A percentile compares a stretch with the other conserved stretches of the same genome.
These are phyloP conservation scores for Murraya koenigii DNA, from an alignment of 345 rosid genomes.

Conservation along the genomic window DNA sequence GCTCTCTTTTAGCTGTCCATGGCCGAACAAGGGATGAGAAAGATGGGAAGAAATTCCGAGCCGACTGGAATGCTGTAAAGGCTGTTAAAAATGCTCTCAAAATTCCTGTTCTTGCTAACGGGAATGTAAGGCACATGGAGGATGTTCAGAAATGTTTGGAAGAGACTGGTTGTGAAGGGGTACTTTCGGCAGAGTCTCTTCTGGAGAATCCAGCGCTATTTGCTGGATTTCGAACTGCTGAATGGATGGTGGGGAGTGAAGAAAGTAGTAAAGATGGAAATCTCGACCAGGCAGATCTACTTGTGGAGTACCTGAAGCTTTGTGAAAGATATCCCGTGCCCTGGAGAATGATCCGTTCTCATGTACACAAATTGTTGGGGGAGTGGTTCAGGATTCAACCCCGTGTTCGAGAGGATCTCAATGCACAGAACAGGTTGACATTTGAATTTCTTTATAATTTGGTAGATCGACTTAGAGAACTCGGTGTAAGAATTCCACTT, in stretches of 20 bases:
- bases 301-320: constrained; percentile 72
- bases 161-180: constrained; percentile 84
- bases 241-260: constrained; percentile 49
- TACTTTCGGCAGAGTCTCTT: constrained; percentile 92
- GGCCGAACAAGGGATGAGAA: constrained; percentile 87
- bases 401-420: constrained; percentile 69
- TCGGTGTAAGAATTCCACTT: constrained; percentile 71
- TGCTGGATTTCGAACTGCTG: constrained; percentile 73
- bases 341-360: constrained; percentile 91
- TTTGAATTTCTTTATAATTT: constrained; percentile 74
- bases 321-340: constrained; percentile 91
- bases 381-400: constrained; percentile 87
- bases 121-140: constrained; percentile 78
- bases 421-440: constrained; percentile 62
- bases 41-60: constrained; percentile 78
- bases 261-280: constrained; percentile 46
- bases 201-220: constrained; percentile 94
- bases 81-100: constrained; percentile 67
- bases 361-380: constrained; percentile 84
- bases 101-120: constrained; percentile 94
- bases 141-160: constrained; percentile 63
- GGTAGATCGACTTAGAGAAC: constrained; percentile 60
- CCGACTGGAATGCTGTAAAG: constrained; percentile 77
- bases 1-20: constrained; percentile 88
- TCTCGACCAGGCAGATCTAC: constrained; percentile 71